A percentile compares a stretch with the other conserved stretches of the same genome.
These are phyloP conservation scores for Albugo candida DNA, from an alignment of 352 stramenopile genomes.

Conservation along the genomic window DNA sequence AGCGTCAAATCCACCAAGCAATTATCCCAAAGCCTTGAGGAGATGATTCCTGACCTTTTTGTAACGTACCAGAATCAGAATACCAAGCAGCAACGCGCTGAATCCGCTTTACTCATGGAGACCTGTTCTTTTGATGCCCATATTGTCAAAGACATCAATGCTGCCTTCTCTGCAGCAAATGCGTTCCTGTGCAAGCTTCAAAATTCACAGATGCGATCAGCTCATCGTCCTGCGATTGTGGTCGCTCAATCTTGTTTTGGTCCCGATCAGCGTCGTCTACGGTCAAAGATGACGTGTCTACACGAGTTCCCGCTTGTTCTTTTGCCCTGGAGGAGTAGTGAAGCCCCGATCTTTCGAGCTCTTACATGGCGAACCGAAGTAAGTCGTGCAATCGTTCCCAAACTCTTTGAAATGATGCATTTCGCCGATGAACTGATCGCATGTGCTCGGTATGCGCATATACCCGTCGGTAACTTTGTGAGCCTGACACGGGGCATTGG, in stretches of 20 bases:
- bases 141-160: slow-evolving; percentile 59
- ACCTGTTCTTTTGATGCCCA: slow-evolving; percentile 33
- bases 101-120: slow-evolving; percentile 14
- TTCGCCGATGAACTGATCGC: slow-evolving; percentile 82
- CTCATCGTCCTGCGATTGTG: slow-evolving; percentile 69
- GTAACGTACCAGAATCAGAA: slow-evolving; percentile 18
- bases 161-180: slow-evolving; percentile 77
- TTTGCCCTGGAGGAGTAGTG: slow-evolving; percentile 52
- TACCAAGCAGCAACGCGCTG: slow-evolving; percentile 9
- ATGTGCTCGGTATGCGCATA: slow-evolving; percentile 74
- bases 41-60: slow-evolving; percentile 21
- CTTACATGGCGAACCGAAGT: slow-evolving; percentile 89
- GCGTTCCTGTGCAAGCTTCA: slow-evolving; percentile 53
- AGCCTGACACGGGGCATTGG: slow-evolving; percentile 4
- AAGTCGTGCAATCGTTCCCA: slow-evolving; percentile 45
- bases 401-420: slow-evolving; percentile 61
- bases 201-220: not conserved
- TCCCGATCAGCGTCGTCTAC: slow-evolving; percentile 31
- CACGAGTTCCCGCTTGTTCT: slow-evolving; percentile 85
- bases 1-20: too few species aligned
- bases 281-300: slow-evolving; percentile 71
- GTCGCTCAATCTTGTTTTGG: slow-evolving; percentile 49
- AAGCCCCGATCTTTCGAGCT: slow-evolving; percentile 67
- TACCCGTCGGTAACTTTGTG: slow-evolving; percentile 91
- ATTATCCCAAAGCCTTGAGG: too few species aligned